Evolutionary conservation across 2,329 filamentous ascomycete genomes (phyloP), one percentile per base, ranked within the genome.

Genomic region (Myriosclerotinia scirpicola): DNA sequence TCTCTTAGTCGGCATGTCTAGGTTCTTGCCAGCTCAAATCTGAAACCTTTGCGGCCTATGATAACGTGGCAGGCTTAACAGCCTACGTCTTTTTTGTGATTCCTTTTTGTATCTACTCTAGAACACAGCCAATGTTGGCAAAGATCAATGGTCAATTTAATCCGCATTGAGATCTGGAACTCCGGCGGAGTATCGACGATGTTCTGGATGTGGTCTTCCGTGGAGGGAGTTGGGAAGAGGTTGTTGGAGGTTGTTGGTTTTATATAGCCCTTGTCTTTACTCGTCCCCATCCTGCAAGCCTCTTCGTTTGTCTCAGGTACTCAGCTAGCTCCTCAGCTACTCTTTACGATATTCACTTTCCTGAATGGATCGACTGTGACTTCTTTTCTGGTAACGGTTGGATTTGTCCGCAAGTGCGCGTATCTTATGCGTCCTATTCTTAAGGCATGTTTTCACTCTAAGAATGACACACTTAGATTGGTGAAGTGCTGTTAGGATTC

Each of bases 271-370:
- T 34, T 54, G 52, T 36, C 52, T n/a, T 34, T 36, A 54, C 52
- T 36, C 52, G 26, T 54, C 52, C 52, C 52, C 52, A 54, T 54
- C 52, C 30, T 36, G 52, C 52, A n/a, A 17, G 30, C 30, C 26
- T 34, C 52, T 3, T 34, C 5, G 48, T n/a, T 20, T 54, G 52
- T 54, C 17, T 11, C 30, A n/a, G 30, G 4, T 54, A 36, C 9
- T 54, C 5, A 17, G 30, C 9, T 54, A n/a, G 15, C 8, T 11
- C 52, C 30, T 20, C 30, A 5, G 17, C n/a, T 54, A n/a, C 4
- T 20, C 36, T 36, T 36, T 3, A 44, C 26, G 26, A 26, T 3
- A 26, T 26, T 26, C 26, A 26, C 26, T 26, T 26, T 26, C 26
- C 42, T 44, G 11, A 6, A 34, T 34, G 6, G 4, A 2, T 34